Conservation (phyloP, 1,284 basidiomycete genomes). For the Puccinia polysora region DNA sequence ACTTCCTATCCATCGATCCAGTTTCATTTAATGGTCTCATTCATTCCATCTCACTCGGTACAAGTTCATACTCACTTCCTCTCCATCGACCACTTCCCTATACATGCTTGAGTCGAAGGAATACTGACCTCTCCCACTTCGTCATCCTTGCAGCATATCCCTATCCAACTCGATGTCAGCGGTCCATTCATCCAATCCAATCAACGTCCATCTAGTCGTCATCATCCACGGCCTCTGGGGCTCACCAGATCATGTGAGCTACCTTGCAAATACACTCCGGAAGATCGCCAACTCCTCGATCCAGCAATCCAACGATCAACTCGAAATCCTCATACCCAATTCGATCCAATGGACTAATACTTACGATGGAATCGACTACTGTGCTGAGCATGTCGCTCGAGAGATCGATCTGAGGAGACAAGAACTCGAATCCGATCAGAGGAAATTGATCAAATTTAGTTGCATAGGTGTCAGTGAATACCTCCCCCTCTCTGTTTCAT, state of each 20-base stretch:
- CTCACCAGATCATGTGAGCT: constrained; percentile 60
- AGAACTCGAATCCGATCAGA: constrained; percentile 58
- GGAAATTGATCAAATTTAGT: constrained; percentile 64
- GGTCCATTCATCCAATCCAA: not conserved
- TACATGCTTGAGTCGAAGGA: too few relatives aligned
- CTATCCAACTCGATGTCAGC: constrained; percentile 13
- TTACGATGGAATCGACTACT: constrained; percentile 71
- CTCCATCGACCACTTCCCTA: too few relatives aligned
- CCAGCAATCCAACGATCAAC: constrained; percentile 45
- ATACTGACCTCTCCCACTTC: too few relatives aligned
- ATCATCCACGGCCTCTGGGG: constrained; percentile 83
- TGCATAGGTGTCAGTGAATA: constrained; percentile 59
- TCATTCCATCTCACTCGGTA: too few relatives aligned
- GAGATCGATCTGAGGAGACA: constrained; percentile 61
- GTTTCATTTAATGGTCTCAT: too few relatives aligned
- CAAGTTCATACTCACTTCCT: too few relatives aligned
- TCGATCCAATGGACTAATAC: constrained; percentile 62
- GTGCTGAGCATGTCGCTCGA: constrained; percentile 64
- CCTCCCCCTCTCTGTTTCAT: not conserved
- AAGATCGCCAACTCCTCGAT: constrained; percentile 41
- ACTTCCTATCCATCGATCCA: too few relatives aligned
- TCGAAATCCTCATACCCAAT: constrained; percentile 59
- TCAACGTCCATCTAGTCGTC: constrained; percentile 61
- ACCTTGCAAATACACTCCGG: constrained; percentile 55
- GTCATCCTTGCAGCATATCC: too few relatives aligned